Conservation (phyloP, 106 monocot genomes). For the Gastrodia elata region DNA sequence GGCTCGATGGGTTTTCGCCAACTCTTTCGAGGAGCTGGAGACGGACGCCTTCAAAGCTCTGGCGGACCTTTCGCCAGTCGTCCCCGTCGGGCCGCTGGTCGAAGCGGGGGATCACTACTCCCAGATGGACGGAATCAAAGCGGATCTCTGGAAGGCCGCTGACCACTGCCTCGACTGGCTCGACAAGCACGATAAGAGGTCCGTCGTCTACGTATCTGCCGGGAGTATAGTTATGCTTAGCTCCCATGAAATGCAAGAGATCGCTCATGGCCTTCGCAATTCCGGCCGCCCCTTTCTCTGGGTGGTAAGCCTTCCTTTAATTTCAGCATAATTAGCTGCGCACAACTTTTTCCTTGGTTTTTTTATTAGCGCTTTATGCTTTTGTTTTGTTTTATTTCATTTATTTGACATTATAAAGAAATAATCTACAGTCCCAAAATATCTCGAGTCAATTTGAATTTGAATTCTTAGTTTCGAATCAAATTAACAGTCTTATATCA, state of each 20-base stretch:
- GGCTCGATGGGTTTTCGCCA: conserved; percentile 34
- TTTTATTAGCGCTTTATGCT: background rate
- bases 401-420: background rate
- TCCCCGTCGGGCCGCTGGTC: conserved; percentile 42
- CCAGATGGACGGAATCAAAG: conserved; percentile 7
- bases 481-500: no score
- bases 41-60: conserved; percentile 24
- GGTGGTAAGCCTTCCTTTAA: conserved; percentile 42
- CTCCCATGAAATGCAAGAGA: conserved; percentile 43
- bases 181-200: conserved; percentile 22
- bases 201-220: conserved; percentile 61
- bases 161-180: conserved; percentile 53
- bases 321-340: no score
- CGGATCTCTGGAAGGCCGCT: conserved; percentile 20
- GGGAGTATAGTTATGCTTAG: conserved; percentile 52
- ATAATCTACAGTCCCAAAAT: no score
- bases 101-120: conserved; percentile 9
- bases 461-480: no score
- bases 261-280: conserved; percentile 35
- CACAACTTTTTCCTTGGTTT: no score
- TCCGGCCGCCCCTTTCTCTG: conserved; percentile 55
- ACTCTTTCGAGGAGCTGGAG: conserved; percentile 49
- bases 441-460: no score
- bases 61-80: background rate
- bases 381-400: background rate